These are phyloP conservation scores for Brasenia schreberi DNA, from an alignment of 164 flowering plant genomes.

Conservation along the genomic window DNA sequence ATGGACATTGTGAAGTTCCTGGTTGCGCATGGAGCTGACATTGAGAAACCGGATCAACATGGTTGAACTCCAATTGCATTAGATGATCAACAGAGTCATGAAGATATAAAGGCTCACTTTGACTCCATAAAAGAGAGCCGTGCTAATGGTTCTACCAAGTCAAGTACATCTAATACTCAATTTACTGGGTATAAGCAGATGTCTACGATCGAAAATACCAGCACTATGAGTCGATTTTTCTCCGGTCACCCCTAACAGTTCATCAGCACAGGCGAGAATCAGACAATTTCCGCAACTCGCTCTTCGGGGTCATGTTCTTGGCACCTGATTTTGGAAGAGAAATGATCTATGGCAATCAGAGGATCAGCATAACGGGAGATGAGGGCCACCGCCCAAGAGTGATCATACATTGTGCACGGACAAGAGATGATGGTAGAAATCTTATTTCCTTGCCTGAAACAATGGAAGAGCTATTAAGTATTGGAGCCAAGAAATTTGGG, in stretches of 20 bases:
- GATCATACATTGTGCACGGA: conserved; percentile 43
- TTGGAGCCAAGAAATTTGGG: conserved; percentile 48
- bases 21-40: conserved; percentile 42
- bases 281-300: conserved; percentile 59
- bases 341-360: conserved; percentile 11
- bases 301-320: conserved; percentile 58
- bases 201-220: neutral
- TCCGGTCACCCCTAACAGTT: neutral
- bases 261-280: conserved; percentile 17
- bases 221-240: neutral
- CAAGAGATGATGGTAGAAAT: conserved; percentile 32
- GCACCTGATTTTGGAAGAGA: conserved; percentile 3
- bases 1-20: conserved; percentile 45
- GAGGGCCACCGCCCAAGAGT: conserved; percentile 23
- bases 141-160: neutral
- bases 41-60: conserved; percentile 38
- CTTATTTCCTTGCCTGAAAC: conserved; percentile 48
- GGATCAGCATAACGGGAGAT: neutral
- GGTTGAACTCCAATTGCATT: conserved; percentile 78
- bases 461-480: conserved; percentile 36
- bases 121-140: conserved; percentile 1
- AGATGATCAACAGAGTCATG: conserved; percentile 83
- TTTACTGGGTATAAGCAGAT: conserved; percentile 15
- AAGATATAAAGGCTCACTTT: conserved; percentile 51
- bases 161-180: conserved; percentile 30